These are phyloP conservation scores for Globisporangium barbulae DNA, from an alignment of 352 stramenopile species.

Conservation along the genomic window DNA sequence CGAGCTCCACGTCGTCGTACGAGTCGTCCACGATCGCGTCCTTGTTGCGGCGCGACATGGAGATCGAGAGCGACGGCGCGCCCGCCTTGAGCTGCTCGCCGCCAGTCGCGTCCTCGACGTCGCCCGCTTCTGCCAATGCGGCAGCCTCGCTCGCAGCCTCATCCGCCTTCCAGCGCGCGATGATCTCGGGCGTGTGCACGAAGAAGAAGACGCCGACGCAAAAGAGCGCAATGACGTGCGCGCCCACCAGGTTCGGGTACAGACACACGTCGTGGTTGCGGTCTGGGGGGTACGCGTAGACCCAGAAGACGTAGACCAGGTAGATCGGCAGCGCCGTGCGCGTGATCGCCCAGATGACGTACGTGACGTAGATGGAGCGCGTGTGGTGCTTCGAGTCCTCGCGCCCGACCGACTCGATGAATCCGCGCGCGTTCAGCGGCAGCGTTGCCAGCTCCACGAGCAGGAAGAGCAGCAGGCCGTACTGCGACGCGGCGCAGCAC, in stretches of 20 bases:
- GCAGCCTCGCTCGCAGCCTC: conserved; percentile 14
- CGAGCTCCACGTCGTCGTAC: conserved; percentile 60
- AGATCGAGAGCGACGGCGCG: conserved; percentile 39
- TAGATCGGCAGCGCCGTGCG: conserved; percentile 73
- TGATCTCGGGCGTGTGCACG: conserved; percentile 74
- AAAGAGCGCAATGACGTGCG: conserved; percentile 77
- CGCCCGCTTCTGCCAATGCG: conserved; percentile 21
- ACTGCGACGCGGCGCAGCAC: conserved; percentile 74
- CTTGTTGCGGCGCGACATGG: conserved; percentile 31
- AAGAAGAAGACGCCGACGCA: conserved; percentile 83
- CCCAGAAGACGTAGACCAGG: conserved; percentile 73
- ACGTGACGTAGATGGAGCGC: conserved; percentile 71
- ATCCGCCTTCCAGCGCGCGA: conserved; percentile 27
- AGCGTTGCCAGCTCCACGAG: conserved; percentile 80
- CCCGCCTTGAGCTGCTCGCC: conserved; percentile 25
- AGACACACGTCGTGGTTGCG: conserved; percentile 76
- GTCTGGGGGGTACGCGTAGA: conserved; percentile 62
- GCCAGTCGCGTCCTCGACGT: conserved; percentile 17
- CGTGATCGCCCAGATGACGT: conserved; percentile 70
- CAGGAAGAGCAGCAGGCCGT: conserved; percentile 71
- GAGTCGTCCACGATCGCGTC: conserved; percentile 45
- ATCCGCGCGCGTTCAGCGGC: conserved; percentile 69
- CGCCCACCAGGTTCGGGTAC: conserved; percentile 70
- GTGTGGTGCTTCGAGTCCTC: conserved; percentile 64
- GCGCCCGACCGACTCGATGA: conserved; percentile 66